Evolutionary conservation across 2,329 filamentous ascomycete genomes (phyloP), one percentile per base, ranked within the genome.

Genomic region (Scedosporium apiospermum): DNA sequence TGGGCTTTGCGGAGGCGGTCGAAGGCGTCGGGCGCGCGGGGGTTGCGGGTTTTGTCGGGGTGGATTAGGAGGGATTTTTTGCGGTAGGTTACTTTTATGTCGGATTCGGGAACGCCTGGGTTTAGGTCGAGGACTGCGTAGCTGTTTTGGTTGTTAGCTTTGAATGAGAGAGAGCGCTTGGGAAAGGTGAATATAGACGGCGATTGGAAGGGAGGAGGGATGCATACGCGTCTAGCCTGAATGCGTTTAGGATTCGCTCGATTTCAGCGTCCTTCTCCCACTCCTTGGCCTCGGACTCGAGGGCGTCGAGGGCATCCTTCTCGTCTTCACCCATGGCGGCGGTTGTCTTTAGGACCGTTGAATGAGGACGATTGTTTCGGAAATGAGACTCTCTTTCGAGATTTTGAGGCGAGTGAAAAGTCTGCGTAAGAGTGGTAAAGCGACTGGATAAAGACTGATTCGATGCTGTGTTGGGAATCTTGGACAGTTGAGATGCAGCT

Each of bases 41-140:
- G 88, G 72, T 99, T 98, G 71, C 87, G 87, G 63, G 95, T 97
- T 76, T 99, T 99, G 80, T 99, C 95, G 6, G 95, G 95, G 79
- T 99, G 95, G 79, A 99, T 98, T 58, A 99, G 87, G 63, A 99
- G 88, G n/a, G 95, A 99, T 76, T 97, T 98, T 70, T 91, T 93
- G 80, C 95, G 93, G 78, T 98, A 99, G 68, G 85, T 85, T 68
- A 88, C 80, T 77, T 97, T 98, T 81, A 99, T 98, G 77, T 98
- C 95, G 64, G 91, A 93, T 69, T 98, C 93, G 63, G 95, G 87
- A 21, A 98, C 91, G 72, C 95, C 95, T 3, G 95, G 95, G 74
- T 96, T 92, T 57, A 99, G 89, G 74, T 96, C 95, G 57, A 99
- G 88, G 58, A 99, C 91, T 60, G 93, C 91, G 75, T 99, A 99